Evolutionary conservation across 2,329 filamentous ascomycete genomes (phyloP).

Genomic region (Drechslera avenae): DNA sequence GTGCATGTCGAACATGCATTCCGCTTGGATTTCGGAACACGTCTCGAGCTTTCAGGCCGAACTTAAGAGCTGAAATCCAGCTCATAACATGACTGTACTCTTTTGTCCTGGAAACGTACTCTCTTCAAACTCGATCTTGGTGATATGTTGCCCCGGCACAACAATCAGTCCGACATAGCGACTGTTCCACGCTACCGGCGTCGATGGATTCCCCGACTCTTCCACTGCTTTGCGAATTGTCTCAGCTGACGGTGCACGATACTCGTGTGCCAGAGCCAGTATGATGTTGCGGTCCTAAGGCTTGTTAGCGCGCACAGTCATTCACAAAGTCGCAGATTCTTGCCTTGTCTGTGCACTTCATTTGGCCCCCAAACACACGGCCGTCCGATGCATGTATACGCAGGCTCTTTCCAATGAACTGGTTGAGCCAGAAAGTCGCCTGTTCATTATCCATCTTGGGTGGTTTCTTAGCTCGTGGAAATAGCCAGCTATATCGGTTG

Average conservation of each 20-base stretch:
- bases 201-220: slow-evolving; percentile 52
- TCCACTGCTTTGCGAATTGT: slow-evolving; percentile 48
- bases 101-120: slow-evolving; percentile 32
- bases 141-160: slow-evolving; percentile 83
- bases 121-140: slow-evolving; percentile 86
- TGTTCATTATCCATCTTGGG: slow-evolving; percentile 57
- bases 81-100: slow-evolving; percentile 30
- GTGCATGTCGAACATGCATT: no score
- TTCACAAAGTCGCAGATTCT: slow-evolving; percentile 36
- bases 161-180: slow-evolving; percentile 89
- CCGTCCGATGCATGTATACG: slow-evolving; percentile 80
- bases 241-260: slow-evolving; percentile 68
- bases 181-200: slow-evolving; percentile 73
- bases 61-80: not conserved
- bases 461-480: slow-evolving; percentile 21
- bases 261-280: slow-evolving; percentile 84
- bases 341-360: slow-evolving; percentile 95
- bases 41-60: no score
- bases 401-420: slow-evolving; percentile 77
- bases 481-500: slow-evolving; percentile 26
- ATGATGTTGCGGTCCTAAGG: slow-evolving; percentile 84
- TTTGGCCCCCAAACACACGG: slow-evolving; percentile 84
- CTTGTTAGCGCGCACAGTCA: slow-evolving; percentile 2
- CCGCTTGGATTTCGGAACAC: no score
- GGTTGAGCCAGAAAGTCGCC: slow-evolving; percentile 62